Evolutionary conservation across 768 basidiomycete genomes (phyloP).

Genomic region (Cystobasidium onofrii): DNA sequence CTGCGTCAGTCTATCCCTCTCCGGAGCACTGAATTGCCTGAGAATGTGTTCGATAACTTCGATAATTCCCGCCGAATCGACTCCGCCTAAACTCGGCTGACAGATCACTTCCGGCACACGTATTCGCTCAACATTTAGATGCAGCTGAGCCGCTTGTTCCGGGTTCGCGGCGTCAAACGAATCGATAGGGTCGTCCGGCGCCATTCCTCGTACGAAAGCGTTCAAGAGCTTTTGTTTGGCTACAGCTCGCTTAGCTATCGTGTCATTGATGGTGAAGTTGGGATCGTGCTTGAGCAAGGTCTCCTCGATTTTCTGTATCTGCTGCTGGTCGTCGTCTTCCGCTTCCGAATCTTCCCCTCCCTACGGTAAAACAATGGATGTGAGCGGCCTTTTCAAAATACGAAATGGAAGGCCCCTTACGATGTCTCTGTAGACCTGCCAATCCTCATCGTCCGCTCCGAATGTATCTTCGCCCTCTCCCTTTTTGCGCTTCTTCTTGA

Average conservation of each 20-base stretch:
- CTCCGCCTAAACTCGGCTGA: slow-evolving; percentile 83
- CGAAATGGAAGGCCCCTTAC: slow-evolving; percentile 49
- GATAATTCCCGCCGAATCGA: slow-evolving; percentile 88
- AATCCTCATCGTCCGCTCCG: slow-evolving; percentile 88
- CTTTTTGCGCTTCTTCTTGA: slow-evolving; percentile 69
- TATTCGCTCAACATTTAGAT: slow-evolving; percentile 82
- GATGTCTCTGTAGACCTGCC: slow-evolving; percentile 95
- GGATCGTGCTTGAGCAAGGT: slow-evolving; percentile 78
- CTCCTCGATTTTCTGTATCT: slow-evolving; percentile 65
- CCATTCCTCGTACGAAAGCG: slow-evolving; percentile 56
- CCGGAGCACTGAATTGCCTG: slow-evolving; percentile 58
- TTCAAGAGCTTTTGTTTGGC: slow-evolving; percentile 76
- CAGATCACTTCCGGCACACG: slow-evolving; percentile 88
- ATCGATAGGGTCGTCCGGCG: slow-evolving; percentile 41
- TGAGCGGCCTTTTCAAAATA: not conserved
- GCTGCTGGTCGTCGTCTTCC: slow-evolving; percentile 74
- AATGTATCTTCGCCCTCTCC: slow-evolving; percentile 79
- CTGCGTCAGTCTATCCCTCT: slow-evolving; percentile 66
- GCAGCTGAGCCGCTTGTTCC: slow-evolving; percentile 56
- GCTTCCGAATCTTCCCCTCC: slow-evolving; percentile 59
- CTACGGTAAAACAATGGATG: too few relatives aligned
- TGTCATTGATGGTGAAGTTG: slow-evolving; percentile 68
- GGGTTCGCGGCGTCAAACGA: slow-evolving; percentile 67
- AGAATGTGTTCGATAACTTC: slow-evolving; percentile 82
- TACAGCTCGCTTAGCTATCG: slow-evolving; percentile 66